Conservation (phyloP, 352 stramenopile genomes). For the Globisporangium nunn region DNA sequence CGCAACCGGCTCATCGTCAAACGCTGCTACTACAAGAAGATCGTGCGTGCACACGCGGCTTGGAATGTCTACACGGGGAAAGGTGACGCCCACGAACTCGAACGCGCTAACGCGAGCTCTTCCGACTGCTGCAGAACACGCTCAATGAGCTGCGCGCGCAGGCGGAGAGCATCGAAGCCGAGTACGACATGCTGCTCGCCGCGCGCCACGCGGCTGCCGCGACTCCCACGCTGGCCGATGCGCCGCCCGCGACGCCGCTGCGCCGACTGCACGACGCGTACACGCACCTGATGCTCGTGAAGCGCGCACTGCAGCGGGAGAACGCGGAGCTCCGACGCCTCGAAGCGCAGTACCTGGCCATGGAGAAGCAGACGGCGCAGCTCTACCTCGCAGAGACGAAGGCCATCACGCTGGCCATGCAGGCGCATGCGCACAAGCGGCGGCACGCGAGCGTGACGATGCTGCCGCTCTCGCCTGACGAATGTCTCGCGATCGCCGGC, state of each 20-base stretch:
- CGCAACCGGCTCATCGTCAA: slow-evolving; percentile 72
- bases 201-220: slow-evolving; percentile 23
- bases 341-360: slow-evolving; percentile 29
- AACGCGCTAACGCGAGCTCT: background rate
- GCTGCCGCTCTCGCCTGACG: slow-evolving; percentile 27
- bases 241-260: background rate
- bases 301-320: slow-evolving; percentile 40
- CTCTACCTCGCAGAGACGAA: slow-evolving; percentile 35
- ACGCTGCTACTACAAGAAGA: slow-evolving; percentile 78
- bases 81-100: background rate
- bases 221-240: slow-evolving; percentile 10
- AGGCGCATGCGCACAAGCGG: slow-evolving; percentile 17
- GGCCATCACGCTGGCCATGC: slow-evolving; percentile 13
- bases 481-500: slow-evolving; percentile 40
- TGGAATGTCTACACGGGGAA: too few species aligned
- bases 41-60: slow-evolving; percentile 31
- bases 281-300: slow-evolving; percentile 42
- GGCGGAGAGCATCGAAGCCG: slow-evolving; percentile 26
- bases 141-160: slow-evolving; percentile 48
- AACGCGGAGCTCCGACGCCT: slow-evolving; percentile 45
- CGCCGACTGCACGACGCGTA: slow-evolving; percentile 26
- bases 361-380: slow-evolving; percentile 42
- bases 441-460: slow-evolving; percentile 26
- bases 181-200: slow-evolving; percentile 27
- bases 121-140: slow-evolving; percentile 27